These are phyloP conservation scores for Apophysomyces variabilis DNA, from an alignment of 371 early-diverging fungal species.

Conservation along the genomic window DNA sequence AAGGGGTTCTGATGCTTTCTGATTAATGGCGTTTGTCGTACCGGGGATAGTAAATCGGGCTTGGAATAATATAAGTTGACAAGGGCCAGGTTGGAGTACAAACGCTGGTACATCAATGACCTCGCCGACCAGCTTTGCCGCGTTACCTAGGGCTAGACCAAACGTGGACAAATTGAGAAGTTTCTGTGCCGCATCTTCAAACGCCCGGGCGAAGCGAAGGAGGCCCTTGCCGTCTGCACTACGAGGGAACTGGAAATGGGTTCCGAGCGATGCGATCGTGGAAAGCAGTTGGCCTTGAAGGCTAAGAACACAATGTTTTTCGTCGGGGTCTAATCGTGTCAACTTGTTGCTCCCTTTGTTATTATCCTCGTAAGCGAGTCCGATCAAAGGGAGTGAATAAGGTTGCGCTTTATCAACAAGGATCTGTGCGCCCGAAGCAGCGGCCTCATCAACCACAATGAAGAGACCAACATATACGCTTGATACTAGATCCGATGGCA, in stretches of 20 bases:
- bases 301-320: constrained; percentile 26
- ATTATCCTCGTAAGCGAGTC: constrained; percentile 18
- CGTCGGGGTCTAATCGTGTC: constrained; percentile 19
- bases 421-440: constrained; percentile 18
- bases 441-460: constrained; percentile 31
- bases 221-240: constrained; percentile 8
- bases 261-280: not conserved
- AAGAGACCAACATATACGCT: constrained; percentile 38
- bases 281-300: constrained; percentile 26
- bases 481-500: constrained; percentile 5
- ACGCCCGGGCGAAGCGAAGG: constrained; percentile 27
- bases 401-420: constrained; percentile 30
- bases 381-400: constrained; percentile 39
- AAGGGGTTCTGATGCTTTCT: constrained; percentile 27
- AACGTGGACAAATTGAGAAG: constrained; percentile 29
- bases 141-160: constrained; percentile 25
- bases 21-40: constrained; percentile 33
- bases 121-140: constrained; percentile 34
- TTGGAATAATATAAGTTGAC: constrained; percentile 43
- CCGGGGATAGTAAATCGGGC: constrained; percentile 32
- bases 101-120: constrained; percentile 45
- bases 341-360: constrained; percentile 11
- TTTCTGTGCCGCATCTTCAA: constrained; percentile 26
- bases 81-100: constrained; percentile 29
- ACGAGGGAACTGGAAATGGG: not conserved